phyloP scores from a whole-genome alignment of 371 early-diverging fungal species.

The Mucor racemosus region DNA sequence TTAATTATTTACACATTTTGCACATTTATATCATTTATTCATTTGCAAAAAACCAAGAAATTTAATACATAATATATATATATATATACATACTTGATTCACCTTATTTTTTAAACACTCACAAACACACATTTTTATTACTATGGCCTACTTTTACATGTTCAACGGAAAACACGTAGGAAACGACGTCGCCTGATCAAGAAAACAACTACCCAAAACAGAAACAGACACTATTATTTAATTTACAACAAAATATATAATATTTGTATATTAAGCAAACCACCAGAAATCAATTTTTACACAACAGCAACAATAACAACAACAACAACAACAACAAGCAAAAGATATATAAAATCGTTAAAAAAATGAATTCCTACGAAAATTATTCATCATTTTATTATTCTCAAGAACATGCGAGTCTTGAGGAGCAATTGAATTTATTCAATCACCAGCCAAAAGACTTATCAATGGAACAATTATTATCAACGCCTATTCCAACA shows the following conservation, averaged over 20 bases:
- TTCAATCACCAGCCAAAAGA: slow-evolving; percentile 12
- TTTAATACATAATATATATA: neutral
- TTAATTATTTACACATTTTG: neutral
- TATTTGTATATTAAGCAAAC: too few species aligned
- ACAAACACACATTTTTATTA: slow-evolving; percentile 8
- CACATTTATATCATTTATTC: neutral
- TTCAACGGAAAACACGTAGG: slow-evolving; percentile 41
- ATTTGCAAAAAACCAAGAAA: neutral
- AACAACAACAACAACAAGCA: slow-evolving; percentile 9
- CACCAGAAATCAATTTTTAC: neutral
- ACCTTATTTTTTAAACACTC: neutral
- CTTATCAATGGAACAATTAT: slow-evolving; percentile 1
- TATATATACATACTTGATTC: too few species aligned
- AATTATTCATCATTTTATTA: slow-evolving; percentile 6
- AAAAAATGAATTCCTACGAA: slow-evolving; percentile 10
- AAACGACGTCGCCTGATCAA: slow-evolving; percentile 37
- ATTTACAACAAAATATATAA: neutral
- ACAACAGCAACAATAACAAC: neutral
- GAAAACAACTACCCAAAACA: slow-evolving; percentile 7
- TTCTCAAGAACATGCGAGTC: slow-evolving; percentile 8
- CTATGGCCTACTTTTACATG: slow-evolving; percentile 37
- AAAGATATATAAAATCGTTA: slow-evolving; percentile 8
- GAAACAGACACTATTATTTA: too few species aligned
- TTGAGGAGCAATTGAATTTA: slow-evolving; percentile 21
- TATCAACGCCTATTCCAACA: slow-evolving; percentile 18